Conservation (phyloP, 345 rosid species). For the Nephelium lappaceum region DNA sequence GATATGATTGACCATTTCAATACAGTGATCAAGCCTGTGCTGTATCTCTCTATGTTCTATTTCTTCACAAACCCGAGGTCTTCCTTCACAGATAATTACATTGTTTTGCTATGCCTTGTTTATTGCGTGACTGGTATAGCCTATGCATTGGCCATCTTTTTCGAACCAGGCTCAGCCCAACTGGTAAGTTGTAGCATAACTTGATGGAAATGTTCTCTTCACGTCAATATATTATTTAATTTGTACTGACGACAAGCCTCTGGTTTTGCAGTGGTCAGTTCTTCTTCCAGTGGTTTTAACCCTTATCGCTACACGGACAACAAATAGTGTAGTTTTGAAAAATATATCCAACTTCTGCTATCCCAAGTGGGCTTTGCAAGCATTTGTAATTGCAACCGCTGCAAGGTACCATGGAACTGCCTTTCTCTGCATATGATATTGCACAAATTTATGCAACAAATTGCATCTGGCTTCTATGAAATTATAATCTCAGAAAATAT, state of each 20-base stretch:
- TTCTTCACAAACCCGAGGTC: constrained; percentile 94
- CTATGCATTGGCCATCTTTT: constrained; percentile 80
- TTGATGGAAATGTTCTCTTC: background rate
- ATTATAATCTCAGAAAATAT: background rate
- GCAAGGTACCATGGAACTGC: constrained; percentile 47
- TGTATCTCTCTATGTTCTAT: constrained; percentile 90
- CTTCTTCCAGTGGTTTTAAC: constrained; percentile 96
- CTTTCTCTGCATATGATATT: background rate
- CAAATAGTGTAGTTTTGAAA: constrained; percentile 38
- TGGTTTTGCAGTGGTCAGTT: constrained; percentile 77
- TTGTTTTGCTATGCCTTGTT: constrained; percentile 79
- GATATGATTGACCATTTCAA: constrained; percentile 86
- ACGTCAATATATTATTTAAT: background rate
- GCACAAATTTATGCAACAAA: background rate
- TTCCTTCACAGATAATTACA: constrained; percentile 71
- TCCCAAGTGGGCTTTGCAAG: constrained; percentile 89
- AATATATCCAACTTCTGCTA: constrained; percentile 62
- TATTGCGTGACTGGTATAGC: constrained; percentile 97
- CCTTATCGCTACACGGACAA: constrained; percentile 69
- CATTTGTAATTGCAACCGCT: constrained; percentile 81
- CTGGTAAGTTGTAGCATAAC: constrained; percentile 58
- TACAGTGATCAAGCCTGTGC: constrained; percentile 78
- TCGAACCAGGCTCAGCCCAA: constrained; percentile 83
- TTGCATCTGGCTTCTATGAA: background rate
- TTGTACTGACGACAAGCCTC: constrained; percentile 22